Percentiles rank a stretch among this genome's conserved stretches.
Conservation (phyloP, 2,329 filamentous ascomycete species). For the Fusarium neocosmosporiellum region DNA sequence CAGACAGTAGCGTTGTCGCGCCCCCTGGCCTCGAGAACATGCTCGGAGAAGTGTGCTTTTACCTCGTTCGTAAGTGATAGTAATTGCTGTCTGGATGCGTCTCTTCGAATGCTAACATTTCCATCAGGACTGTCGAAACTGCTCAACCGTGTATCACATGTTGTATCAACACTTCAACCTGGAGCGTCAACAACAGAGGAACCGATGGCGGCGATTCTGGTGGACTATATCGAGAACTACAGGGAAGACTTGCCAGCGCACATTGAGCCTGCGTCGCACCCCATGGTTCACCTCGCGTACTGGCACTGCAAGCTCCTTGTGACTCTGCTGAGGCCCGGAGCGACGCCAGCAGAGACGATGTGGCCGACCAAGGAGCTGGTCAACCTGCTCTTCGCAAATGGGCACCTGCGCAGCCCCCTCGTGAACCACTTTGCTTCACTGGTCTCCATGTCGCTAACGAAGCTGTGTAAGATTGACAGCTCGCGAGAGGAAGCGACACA, state of each 20-base stretch:
- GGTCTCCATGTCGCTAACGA: slow-evolving; percentile 68
- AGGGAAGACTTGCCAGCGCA: slow-evolving; percentile 71
- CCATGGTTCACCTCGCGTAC: slow-evolving; percentile 73
- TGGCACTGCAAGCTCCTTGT: slow-evolving; percentile 76
- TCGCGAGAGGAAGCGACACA: slow-evolving; percentile 68
- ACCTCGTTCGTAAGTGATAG: slow-evolving; percentile 70
- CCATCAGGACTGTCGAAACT: slow-evolving; percentile 66
- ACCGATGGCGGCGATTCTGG: slow-evolving; percentile 49
- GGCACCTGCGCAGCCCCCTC: slow-evolving; percentile 69
- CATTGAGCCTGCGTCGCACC: slow-evolving; percentile 62
- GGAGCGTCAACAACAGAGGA: slow-evolving; percentile 50
- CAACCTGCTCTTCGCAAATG: slow-evolving; percentile 66
- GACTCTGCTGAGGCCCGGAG: slow-evolving; percentile 67
- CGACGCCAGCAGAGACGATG: slow-evolving; percentile 67
- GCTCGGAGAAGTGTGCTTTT: slow-evolving; percentile 72
- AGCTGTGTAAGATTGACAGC: slow-evolving; percentile 65
- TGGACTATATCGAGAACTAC: slow-evolving; percentile 67
- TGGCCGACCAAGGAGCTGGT: slow-evolving; percentile 70
- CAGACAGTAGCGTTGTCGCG: slow-evolving; percentile 70
- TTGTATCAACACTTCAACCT: slow-evolving; percentile 51
- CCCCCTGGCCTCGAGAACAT: slow-evolving; percentile 68
- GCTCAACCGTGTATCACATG: slow-evolving; percentile 55
- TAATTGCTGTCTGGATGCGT: not conserved
- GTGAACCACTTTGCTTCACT: slow-evolving; percentile 75
- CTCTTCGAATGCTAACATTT: slow-evolving; percentile 20